Evolutionary conservation across 2,329 filamentous ascomycete genomes (phyloP), one percentile per base, ranked within the genome.

Genomic region (Exserohilum turcica): DNA sequence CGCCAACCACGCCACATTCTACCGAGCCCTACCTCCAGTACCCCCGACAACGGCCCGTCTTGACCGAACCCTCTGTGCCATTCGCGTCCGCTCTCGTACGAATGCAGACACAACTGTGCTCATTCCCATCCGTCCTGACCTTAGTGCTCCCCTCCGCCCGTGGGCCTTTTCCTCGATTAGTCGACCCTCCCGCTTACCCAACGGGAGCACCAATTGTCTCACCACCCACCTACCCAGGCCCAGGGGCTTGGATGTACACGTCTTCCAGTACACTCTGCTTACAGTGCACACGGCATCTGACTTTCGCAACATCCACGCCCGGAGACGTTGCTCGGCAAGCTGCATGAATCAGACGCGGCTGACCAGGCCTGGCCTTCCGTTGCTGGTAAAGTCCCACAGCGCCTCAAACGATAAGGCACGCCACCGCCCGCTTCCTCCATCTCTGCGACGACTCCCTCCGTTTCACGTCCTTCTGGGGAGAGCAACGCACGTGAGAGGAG

Each of bases 21-120:
- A 12, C 5, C 31, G 31, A 27, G 31, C 21, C 37, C n/a, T 32
- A n/a, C 33, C 15, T 16, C 6, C 37, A 51, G 28, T 55, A 27
- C 48, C 45, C 35, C 35, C 32, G 37, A 40, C 29, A 24, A 29
- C 43, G 39, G 43, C 45, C 46, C 45, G 51, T 27, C 29, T 50
- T 40, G 18, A 16, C 46, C 28, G 15, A 24, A 37, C 45, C 24
- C 44, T 36, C 18, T 27, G 21, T 29, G 31, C 38, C 42, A 37
- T 19, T 37, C 38, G 45, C 53, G 33, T 46, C 37, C 45, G 21
- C 24, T 15, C 37, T 48, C 39, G 32, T 31, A 39, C 43, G 36
- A 43, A 35, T 50, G 44, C 40, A 61, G 18, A 56, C 54, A 56
- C 57, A 52, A n/a, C 36, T 49, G 52, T 48, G 43, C 56, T 27